Base-by-base conservation (phyloP, 2,329 filamentous ascomycete genomes). In the Trichoderma brevicompactum region DNA sequence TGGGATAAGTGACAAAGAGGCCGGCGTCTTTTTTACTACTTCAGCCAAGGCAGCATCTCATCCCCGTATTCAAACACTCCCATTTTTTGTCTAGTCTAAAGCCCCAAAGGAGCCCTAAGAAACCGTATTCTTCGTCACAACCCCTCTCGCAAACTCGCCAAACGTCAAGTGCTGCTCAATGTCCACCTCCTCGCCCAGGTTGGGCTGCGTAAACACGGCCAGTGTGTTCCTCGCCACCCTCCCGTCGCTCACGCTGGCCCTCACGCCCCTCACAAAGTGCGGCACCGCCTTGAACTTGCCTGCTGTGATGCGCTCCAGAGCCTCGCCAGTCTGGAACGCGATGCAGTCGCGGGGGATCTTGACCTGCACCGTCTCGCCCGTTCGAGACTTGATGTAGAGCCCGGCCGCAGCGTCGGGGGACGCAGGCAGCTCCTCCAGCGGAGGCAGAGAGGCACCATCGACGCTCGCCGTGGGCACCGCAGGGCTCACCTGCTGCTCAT, bases 161-260 rank as follows among this genome's bases (percentile, higher is more conserved):
- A 94, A 94, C 44, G 86, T 90, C 65, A 88, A 82, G 43, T 85
- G 83, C 71, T 87, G 83, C 74, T 85, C 81, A 65, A 86, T 83
- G 73, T 94, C 91, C 13, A 94, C 89, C 78, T 87, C 85, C 71
- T 94, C 91, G 71, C 86, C 91, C 67, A 98, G 78, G 79, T 97
- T 97, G 28, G 95, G 95, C 83, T 99, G 95, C 66, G 94, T 99
- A 74, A 98, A 99, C 9, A 98, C 93, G 0, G 95, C 95, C 70
- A 99, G 79, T 9, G 95, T 99, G 79, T 98, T 98, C 66, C 90
- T 82, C 34, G 90, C 91, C 66, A 94, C 84, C 34, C 80, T 79
- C 2, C 80, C 81, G 13, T 78, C 80, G 65, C 82, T 77, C 43
- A 77, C 79, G 50, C 82, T 84, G 1, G 85, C 81, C 69, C 85